Evolutionary conservation across 2,329 filamentous ascomycete species (phyloP).

Genomic region (Trichoderma sp.): DNA sequence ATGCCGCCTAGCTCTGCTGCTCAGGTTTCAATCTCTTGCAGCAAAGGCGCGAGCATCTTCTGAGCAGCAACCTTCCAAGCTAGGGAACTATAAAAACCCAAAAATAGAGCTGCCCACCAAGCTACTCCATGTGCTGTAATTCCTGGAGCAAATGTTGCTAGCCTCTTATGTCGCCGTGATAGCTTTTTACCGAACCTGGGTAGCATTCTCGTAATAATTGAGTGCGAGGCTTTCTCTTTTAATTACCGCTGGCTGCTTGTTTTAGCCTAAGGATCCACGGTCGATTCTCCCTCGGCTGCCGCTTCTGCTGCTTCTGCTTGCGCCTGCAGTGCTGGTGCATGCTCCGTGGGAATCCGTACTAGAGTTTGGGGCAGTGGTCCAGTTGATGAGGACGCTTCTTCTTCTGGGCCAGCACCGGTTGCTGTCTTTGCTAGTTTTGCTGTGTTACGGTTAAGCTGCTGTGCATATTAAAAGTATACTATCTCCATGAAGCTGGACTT

Average conservation of each 20-base stretch:
- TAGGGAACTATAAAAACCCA: background rate
- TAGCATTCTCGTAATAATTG: background rate
- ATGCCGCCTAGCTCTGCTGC: background rate
- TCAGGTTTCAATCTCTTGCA: background rate
- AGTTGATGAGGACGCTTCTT: conserved; percentile 47
- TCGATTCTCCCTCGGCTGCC: conserved; percentile 45
- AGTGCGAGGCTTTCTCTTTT: background rate
- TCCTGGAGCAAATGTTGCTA: background rate
- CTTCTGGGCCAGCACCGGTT: conserved; percentile 40
- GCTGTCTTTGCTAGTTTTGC: conserved; percentile 71
- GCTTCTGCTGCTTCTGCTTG: conserved; percentile 58
- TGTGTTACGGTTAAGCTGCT: conserved; percentile 40
- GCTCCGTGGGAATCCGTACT: conserved; percentile 82
- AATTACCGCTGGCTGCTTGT: background rate
- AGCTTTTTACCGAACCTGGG: background rate
- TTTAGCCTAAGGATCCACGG: background rate
- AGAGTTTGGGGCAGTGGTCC: conserved; percentile 76
- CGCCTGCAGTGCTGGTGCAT: conserved; percentile 67
- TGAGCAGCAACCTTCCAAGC: background rate
- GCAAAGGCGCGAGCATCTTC: background rate
- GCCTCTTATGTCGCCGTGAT: background rate
- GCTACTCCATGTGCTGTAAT: background rate
- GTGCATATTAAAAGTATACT: background rate
- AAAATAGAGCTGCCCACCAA: background rate
- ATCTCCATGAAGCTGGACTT: conserved; percentile 41